A percentile compares a stretch with the other conserved stretches of the same genome.
Evolutionary conservation across 495 filamentous ascomycete genomes (phyloP).

Genomic region (Neurospora sp.): DNA sequence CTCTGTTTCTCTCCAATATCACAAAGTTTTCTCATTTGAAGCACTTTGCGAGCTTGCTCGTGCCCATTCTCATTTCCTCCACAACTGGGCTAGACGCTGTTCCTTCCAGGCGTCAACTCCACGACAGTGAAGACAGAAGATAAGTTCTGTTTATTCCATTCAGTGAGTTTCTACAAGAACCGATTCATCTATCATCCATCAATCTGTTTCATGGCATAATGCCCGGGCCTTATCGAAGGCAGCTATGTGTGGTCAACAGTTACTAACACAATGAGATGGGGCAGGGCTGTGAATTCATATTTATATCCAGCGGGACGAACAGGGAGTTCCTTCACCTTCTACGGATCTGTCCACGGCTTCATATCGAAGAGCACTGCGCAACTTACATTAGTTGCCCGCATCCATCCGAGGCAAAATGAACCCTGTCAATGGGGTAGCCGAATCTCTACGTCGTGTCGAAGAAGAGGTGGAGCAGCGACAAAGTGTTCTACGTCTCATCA

Average conservation of each 20-base stretch:
- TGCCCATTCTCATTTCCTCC: background rate
- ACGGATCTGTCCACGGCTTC: background rate
- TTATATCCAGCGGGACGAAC: background rate
- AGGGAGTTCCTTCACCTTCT: background rate
- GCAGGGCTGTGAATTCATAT: background rate
- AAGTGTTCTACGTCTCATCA: background rate
- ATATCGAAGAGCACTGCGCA: background rate
- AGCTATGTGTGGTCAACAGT: background rate
- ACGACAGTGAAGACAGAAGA: background rate
- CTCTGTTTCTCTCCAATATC: background rate
- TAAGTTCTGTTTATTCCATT: background rate
- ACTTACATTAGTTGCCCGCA: background rate
- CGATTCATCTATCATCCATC: background rate
- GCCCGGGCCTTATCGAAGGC: background rate
- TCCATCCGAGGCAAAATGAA: background rate
- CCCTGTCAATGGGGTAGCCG: background rate
- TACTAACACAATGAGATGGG: background rate
- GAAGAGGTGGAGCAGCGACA: background rate
- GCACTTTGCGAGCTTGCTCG: background rate
- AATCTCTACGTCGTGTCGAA: background rate
- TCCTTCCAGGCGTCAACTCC: background rate
- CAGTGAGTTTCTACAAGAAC: background rate
- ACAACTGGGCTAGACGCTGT: background rate
- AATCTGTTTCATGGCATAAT: background rate
- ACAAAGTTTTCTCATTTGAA: background rate